These are phyloP conservation scores for Apiotrichum gamsii DNA, from an alignment of 1,284 basidiomycete genomes.

Conservation along the genomic window DNA sequence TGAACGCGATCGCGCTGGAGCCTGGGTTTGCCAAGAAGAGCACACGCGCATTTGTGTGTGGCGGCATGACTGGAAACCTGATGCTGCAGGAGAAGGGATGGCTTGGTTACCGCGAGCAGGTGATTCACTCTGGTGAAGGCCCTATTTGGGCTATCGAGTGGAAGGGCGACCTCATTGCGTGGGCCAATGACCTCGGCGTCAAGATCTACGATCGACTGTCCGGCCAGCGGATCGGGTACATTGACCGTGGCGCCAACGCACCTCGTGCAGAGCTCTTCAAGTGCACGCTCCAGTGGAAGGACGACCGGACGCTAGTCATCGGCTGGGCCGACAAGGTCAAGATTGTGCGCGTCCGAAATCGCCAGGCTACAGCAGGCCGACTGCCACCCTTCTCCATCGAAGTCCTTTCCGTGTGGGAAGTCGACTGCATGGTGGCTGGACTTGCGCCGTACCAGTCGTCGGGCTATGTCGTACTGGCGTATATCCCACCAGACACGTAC, in stretches of 20 bases:
- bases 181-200: constrained; percentile 93
- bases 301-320: constrained; percentile 80
- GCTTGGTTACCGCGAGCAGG: constrained; percentile 87
- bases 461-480: constrained; percentile 79
- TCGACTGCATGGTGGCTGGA: constrained; percentile 93
- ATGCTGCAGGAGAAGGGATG: constrained; percentile 90
- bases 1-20: constrained; percentile 84
- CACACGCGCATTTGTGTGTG: constrained; percentile 82
- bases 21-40: constrained; percentile 78
- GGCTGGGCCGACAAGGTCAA: constrained; percentile 95
- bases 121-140: constrained; percentile 82
- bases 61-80: constrained; percentile 83
- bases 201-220: constrained; percentile 85
- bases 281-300: constrained; percentile 85
- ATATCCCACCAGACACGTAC: constrained; percentile 50
- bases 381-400: constrained; percentile 55
- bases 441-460: constrained; percentile 64
- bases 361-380: constrained; percentile 49
- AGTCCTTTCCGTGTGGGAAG: constrained; percentile 82
- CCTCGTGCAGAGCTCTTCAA: constrained; percentile 91
- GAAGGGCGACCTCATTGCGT: constrained; percentile 81
- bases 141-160: constrained; percentile 90
- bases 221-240: constrained; percentile 75
- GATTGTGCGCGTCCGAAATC: constrained; percentile 63
- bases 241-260: constrained; percentile 71